Evolutionary conservation across 148 eudicot species (phyloP), one percentile per base, ranked within the genome.

Genomic region (Fagopyrum homotropicum): DNA sequence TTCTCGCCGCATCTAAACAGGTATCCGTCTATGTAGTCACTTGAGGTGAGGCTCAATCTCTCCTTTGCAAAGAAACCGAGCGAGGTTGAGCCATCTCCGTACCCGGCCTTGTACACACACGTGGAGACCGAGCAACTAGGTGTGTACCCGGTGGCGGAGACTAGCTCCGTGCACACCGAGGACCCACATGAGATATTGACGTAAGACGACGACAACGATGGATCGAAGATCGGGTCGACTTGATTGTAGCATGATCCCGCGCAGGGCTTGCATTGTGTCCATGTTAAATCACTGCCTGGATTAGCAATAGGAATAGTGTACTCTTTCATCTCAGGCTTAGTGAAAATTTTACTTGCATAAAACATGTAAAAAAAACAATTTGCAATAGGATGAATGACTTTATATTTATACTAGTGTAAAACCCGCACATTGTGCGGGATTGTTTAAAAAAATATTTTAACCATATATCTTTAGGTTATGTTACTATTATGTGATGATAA

Each of bases 191-290:
- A 46, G 10, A 89, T 69, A 78, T 92, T 90, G n/a, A 78, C 45
- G 73, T 88, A 92, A 0, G 97, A 76, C 0, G 84, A 78, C 6
- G 97, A 92, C 5, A 43, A 10, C 0, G 81, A 60, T 0, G 91
- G 96, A 76, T 86, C 74, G 73, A 88, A 89, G 19, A 86, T 83
- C 4, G 89, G 83, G 0, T 89, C 88, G 52, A 79, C 63, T 72
- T 91, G 96, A 22, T 52, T 45, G 82, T 88, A 89, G 78, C 96
- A 91, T 7, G 83, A 80, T 69, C 73, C 64, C 0, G 69, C 77
- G 69, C 97, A 92, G 0, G 97, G 97, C 44, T 81, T 78, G 75
- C 97, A 92, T 55, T 92, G 86, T 9, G 84, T 84, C 86, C 86
- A 84, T 77, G 86, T 79, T 26, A 84, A 56, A 69, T 81, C 86